A percentile compares a stretch with the other conserved stretches of the same genome.
Conservation (phyloP, 2,329 filamentous ascomycete genomes). For the Arachnomyces sp. region DNA sequence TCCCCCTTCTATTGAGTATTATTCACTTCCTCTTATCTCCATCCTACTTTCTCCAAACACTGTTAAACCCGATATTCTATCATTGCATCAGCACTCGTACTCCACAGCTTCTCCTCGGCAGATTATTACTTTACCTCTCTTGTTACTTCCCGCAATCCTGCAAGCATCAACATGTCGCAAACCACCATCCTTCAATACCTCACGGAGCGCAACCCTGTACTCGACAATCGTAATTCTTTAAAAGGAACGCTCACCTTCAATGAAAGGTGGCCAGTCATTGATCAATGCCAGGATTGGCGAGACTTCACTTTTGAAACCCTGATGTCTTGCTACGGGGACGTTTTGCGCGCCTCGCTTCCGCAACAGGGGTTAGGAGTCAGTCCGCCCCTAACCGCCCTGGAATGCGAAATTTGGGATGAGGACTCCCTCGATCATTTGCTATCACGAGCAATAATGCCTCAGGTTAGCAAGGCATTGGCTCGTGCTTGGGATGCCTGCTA, state of each 20-base stretch:
- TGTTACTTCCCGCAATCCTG: too few relatives aligned
- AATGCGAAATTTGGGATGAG: constrained; percentile 8
- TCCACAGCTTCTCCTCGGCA: too few relatives aligned
- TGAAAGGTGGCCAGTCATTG: neutral
- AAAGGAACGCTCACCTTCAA: constrained; percentile 2
- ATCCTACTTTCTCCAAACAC: too few relatives aligned
- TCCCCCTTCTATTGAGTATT: too few relatives aligned
- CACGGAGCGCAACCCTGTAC: constrained; percentile 6
- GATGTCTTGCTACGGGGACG: constrained; percentile 5
- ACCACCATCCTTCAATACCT: constrained; percentile 7
- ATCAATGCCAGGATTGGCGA: neutral
- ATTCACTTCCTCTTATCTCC: too few relatives aligned
- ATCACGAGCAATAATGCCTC: constrained; percentile 2
- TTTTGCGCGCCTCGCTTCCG: neutral
- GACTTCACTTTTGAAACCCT: constrained; percentile 9
- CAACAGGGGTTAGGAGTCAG: neutral
- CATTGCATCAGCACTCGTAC: too few relatives aligned
- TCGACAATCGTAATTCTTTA: neutral
- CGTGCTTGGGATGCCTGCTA: constrained; percentile 1
- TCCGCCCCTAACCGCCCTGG: neutral
- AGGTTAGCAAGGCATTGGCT: constrained; percentile 2
- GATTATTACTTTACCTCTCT: too few relatives aligned
- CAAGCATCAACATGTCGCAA: constrained; percentile 2
- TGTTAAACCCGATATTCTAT: too few relatives aligned
- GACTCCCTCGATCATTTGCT: constrained; percentile 8